These are phyloP conservation scores for Tausonia pullulans DNA, from an alignment of 1,284 basidiomycete species.

Conservation along the genomic window DNA sequence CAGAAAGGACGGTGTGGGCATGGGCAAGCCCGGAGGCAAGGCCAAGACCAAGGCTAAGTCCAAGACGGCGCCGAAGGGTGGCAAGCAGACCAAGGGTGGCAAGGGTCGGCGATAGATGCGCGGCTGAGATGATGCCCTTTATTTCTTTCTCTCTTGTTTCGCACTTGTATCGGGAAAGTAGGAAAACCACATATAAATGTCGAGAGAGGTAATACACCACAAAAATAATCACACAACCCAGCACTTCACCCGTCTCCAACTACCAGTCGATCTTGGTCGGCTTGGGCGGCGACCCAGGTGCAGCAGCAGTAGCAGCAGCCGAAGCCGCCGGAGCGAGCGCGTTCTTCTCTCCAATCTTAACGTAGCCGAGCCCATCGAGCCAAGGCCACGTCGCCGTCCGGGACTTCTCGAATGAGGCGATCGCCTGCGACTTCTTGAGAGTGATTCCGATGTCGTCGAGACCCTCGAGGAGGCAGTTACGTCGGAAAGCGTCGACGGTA, in stretches of 20 bases:
- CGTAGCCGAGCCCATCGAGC: slow-evolving; percentile 84
- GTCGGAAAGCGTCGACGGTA: slow-evolving; percentile 71
- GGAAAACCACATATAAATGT: background rate
- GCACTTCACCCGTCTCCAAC: background rate
- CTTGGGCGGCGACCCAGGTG: background rate
- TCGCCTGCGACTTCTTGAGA: slow-evolving; percentile 58
- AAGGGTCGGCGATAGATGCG: background rate
- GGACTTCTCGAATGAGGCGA: slow-evolving; percentile 64
- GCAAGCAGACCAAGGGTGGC: background rate
- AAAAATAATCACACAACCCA: too few relatives aligned
- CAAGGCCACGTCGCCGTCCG: slow-evolving; percentile 74
- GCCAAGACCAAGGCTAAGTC: slow-evolving; percentile 7
- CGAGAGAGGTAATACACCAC: background rate
- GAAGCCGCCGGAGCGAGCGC: slow-evolving; percentile 33
- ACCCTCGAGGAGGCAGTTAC: slow-evolving; percentile 84
- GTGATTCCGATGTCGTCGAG: slow-evolving; percentile 86
- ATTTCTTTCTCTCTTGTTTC: too few relatives aligned
- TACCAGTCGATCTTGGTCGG: slow-evolving; percentile 3
- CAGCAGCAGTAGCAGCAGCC: background rate
- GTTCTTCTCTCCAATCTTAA: slow-evolving; percentile 45
- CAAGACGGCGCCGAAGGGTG: slow-evolving; percentile 13
- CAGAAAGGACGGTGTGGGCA: slow-evolving; percentile 15
- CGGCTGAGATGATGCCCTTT: slow-evolving; percentile 45
- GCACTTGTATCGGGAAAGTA: too few relatives aligned
- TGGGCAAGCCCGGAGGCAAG: slow-evolving; percentile 3